Evolutionary conservation across 2,329 filamentous ascomycete species (phyloP), one percentile per base, ranked within the genome.

Genomic region (Xylariaceae sp.): DNA sequence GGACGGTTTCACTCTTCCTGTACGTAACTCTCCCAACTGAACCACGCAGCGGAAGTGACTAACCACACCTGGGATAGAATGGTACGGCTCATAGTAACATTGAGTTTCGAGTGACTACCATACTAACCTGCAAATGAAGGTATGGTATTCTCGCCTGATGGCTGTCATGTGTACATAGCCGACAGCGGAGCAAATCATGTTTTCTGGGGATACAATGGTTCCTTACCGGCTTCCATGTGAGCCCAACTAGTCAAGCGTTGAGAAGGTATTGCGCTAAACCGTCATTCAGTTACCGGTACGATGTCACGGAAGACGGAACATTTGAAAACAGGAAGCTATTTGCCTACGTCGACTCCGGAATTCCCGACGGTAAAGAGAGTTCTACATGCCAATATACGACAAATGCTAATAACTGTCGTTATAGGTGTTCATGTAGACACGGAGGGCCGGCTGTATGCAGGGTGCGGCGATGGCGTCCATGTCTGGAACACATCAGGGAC

Each of bases 361-460:
- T 82, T 2, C 82, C 84, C 0, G 84, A 88, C 56, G 84, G 85
- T 68, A 69, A 48, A 31, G 16, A 9, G 6, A 39, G 41, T 40
- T 33, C 28, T 16, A 31, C 42, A n/a, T 42, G 11, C 12, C 68
- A 81, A 12, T 17, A 12, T 31, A 14, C 9, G 12, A 13, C 18
- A 3, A 14, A 38, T 31, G 33, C 54, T 59, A 34, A 60, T 46
- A 2, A 17, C 5, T 6, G 22, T 22, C 19, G 54, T 78, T 59
- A 80, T 16, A 74, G 87, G 58, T 71, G 76, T 83, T 40, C 79
- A 82, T 54, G 74, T 73, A 51, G 80, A 83, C 57, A 67, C 71
- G 7, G 67, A 75, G 12, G 82, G 82, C 1, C 80, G 83, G 47
- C 73, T 86, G 2, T 85, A 80, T 57, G 64, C 71, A 14, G 77